These are phyloP conservation scores for Musa balbisiana DNA, from an alignment of 202 grass and related monocot species.

Conservation along the genomic window DNA sequence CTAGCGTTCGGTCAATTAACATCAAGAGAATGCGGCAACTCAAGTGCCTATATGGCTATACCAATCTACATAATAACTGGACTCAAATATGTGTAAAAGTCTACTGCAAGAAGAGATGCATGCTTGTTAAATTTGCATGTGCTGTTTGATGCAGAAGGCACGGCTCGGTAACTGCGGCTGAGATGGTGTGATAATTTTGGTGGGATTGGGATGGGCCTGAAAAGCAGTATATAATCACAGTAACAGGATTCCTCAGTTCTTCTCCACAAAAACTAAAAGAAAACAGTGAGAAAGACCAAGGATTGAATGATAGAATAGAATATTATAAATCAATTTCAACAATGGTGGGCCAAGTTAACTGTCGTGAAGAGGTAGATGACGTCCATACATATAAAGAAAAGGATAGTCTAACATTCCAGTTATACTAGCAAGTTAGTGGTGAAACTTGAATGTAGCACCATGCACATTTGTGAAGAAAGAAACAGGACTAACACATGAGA, in stretches of 20 bases:
- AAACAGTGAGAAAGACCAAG: neutral
- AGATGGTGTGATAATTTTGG: neutral
- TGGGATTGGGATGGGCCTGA: neutral
- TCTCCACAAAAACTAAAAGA: neutral
- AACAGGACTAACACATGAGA: too few relatives aligned
- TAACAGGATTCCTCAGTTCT: too few relatives aligned
- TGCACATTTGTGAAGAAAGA: too few relatives aligned
- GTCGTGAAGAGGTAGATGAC: neutral
- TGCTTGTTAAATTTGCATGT: neutral
- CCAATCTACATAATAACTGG: neutral
- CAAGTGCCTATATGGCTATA: neutral
- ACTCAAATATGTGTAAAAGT: neutral
- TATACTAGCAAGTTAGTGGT: too few relatives aligned
- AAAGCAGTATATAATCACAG: too few relatives aligned
- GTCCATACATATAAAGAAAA: neutral
- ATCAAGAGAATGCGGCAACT: neutral
- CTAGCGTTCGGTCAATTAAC: too few relatives aligned
- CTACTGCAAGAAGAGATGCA: neutral
- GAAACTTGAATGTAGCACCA: too few relatives aligned
- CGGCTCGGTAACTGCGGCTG: neutral
- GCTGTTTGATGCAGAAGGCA: neutral
- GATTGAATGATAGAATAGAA: neutral
- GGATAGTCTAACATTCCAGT: too few relatives aligned
- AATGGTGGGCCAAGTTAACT: neutral
- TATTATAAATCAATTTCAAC: neutral